Percentiles rank a stretch among this genome's conserved stretches.
Conservation (phyloP, 1,284 basidiomycete species). For the Takashimella tepidaria region DNA sequence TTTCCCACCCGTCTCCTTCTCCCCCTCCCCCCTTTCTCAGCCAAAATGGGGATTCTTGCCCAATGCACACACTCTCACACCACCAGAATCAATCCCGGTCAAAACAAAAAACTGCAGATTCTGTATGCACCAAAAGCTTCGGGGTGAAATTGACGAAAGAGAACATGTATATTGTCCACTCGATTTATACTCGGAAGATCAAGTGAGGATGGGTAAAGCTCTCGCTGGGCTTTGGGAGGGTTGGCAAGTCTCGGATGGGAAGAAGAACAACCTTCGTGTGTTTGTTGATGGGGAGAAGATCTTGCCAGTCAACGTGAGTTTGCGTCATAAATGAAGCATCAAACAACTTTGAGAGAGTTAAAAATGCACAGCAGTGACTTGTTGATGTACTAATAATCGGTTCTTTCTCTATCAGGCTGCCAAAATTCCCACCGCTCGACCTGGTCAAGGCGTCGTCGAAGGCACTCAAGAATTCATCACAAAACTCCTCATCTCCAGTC, state of each 20-base stretch:
- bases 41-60: slow-evolving; percentile 94
- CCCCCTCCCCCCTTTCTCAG: too few relatives aligned
- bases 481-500: slow-evolving; percentile 55
- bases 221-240: slow-evolving; percentile 64
- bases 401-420: slow-evolving; percentile 14
- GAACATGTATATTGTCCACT: slow-evolving; percentile 65
- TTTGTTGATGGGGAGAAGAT: slow-evolving; percentile 63
- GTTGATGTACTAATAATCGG: slow-evolving; percentile 10
- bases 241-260: slow-evolving; percentile 61
- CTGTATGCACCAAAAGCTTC: slow-evolving; percentile 73
- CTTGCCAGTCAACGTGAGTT: slow-evolving; percentile 58
- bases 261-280: slow-evolving; percentile 72
- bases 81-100: slow-evolving; percentile 54
- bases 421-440: slow-evolving; percentile 8
- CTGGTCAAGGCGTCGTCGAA: slow-evolving; percentile 3
- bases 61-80: slow-evolving; percentile 54
- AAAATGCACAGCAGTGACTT: too few relatives aligned
- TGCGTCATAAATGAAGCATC: too few relatives aligned
- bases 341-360: too few relatives aligned
- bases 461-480: slow-evolving; percentile 46
- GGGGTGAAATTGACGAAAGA: slow-evolving; percentile 15
- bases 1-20: too few relatives aligned
- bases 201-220: slow-evolving; percentile 57
- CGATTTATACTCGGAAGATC: slow-evolving; percentile 72
- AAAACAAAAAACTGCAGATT: slow-evolving; percentile 76